A percentile compares a stretch with the other conserved stretches of the same genome.
phyloP scores from a whole-genome alignment of 73 alveolate species.

The Uronychia setigera region DNA sequence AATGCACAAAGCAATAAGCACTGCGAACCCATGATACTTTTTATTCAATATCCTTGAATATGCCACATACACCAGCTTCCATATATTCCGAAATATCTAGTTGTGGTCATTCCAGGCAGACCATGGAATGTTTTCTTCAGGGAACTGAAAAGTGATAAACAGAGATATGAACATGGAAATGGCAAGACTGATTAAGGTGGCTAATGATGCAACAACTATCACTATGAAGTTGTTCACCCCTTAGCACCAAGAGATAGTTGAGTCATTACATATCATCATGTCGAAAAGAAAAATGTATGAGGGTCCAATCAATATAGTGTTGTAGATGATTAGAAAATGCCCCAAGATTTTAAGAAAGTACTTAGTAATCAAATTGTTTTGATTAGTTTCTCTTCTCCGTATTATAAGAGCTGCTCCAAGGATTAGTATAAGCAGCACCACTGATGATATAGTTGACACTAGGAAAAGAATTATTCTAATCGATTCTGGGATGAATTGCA shows the following conservation, averaged over 20 bases:
- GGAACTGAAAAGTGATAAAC: conserved; percentile 32
- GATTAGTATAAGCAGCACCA: neutral
- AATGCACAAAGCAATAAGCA: neutral
- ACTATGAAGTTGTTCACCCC: conserved; percentile 10
- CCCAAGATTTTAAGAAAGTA: conserved; percentile 20
- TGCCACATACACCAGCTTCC: conserved; percentile 22
- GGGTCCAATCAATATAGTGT: conserved; percentile 24
- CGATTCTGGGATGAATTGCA: neutral
- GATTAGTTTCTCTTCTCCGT: neutral
- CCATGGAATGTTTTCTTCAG: conserved; percentile 24
- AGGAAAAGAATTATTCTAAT: neutral
- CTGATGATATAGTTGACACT: neutral
- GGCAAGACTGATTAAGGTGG: conserved; percentile 4
- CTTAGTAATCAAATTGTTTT: neutral
- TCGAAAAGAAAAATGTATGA: conserved; percentile 23
- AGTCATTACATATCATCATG: conserved; percentile 6
- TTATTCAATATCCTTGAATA: conserved; percentile 32
- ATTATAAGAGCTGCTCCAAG: neutral
- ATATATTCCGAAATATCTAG: neutral
- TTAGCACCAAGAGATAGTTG: conserved; percentile 4
- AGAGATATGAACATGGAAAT: neutral
- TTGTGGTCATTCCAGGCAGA: conserved; percentile 35
- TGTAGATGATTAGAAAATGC: conserved; percentile 12
- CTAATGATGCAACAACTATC: neutral
- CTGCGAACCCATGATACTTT: conserved; percentile 6